Evolutionary conservation across 495 filamentous ascomycete species (phyloP).

Genomic region (Clavariopsis aquatica): DNA sequence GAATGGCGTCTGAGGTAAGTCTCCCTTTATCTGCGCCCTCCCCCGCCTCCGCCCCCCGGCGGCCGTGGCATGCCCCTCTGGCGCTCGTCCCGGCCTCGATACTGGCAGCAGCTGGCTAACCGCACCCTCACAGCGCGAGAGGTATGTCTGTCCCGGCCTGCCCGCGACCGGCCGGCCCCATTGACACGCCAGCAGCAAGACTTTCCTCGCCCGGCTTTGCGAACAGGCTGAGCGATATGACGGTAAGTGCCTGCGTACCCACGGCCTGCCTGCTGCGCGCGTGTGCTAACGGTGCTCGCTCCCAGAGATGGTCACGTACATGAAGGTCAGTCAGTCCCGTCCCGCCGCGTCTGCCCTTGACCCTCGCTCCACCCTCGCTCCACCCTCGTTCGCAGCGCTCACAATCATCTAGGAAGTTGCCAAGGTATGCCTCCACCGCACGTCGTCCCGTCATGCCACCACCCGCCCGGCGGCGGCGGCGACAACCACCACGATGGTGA

Average conservation of each 20-base stretch:
- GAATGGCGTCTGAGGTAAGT: slow-evolving; percentile 45
- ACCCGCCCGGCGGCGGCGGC: neutral
- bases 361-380: neutral
- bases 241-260: slow-evolving; percentile 60
- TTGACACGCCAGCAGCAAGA: slow-evolving; percentile 72
- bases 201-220: slow-evolving; percentile 98
- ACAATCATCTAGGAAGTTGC: slow-evolving; percentile 75
- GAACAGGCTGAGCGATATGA: slow-evolving; percentile 99
- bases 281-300: slow-evolving; percentile 42
- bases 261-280: slow-evolving; percentile 3
- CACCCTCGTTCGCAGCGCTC: neutral
- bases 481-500: neutral
- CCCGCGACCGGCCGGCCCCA: slow-evolving; percentile 5
- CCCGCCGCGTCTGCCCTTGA: neutral
- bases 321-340: slow-evolving; percentile 75
- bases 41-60: slow-evolving; percentile 9
- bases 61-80: slow-evolving; percentile 28
- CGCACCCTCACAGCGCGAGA: slow-evolving; percentile 32
- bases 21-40: slow-evolving; percentile 25
- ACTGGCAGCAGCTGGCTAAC: slow-evolving; percentile 34
- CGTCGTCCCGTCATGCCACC: slow-evolving; percentile 15
- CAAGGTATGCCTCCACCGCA: slow-evolving; percentile 66
- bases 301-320: slow-evolving; percentile 97
- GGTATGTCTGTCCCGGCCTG: slow-evolving; percentile 12
- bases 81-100: slow-evolving; percentile 25